Base-by-base conservation (phyloP, 495 filamentous ascomycete species). In the Achaetomiella virescens region DNA sequence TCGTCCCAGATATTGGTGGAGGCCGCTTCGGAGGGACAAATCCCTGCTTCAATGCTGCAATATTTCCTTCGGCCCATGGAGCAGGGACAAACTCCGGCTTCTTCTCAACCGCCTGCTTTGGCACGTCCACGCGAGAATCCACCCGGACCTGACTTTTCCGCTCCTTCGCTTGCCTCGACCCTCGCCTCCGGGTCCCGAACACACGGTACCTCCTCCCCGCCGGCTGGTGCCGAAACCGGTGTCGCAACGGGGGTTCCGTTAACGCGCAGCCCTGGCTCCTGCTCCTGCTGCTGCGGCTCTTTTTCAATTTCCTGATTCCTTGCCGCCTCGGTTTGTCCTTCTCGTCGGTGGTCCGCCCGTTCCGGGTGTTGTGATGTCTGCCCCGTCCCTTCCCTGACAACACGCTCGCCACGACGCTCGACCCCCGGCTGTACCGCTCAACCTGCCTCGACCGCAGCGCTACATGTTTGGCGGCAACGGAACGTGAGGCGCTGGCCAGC, bases 401-500 rank as follows among this genome's bases (percentile, higher is more conserved):
- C 56, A 87, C 70, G 9, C 82, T 79, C 61, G 84, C 83, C 17
- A 83, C 81, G 36, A 96, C 75, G 33, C 84, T 88, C 2, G 91
- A 93, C 9, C 87, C 89, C 56, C 78, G 80, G 49, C 77, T 83
- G 67, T 87, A 97, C 54, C 86, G 70, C 70, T 95, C 86, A 24
- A 93, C 70, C 68, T 97, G 90, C 52, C 82, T 78, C 38, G 80
- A 76, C 17, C 91, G 85, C 59, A 97, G 79, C 15, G 82, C 82
- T 44, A 89, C 70, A 72, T 97, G 93, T 72, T 90, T 89, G 60
- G 79, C 74, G 15, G 87, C 88, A 46, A 99, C 79, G 10, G 83
- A 78, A 43, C 83, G 82, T 54, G 89, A 85, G 65, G 88, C 91
- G 75, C 82, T 85, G 65, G 87, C 79, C 37, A 96, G 76, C 58